These are phyloP conservation scores for Wickerhamomyces sydowiorum DNA, from an alignment of 805 yeast species.

Conservation along the genomic window DNA sequence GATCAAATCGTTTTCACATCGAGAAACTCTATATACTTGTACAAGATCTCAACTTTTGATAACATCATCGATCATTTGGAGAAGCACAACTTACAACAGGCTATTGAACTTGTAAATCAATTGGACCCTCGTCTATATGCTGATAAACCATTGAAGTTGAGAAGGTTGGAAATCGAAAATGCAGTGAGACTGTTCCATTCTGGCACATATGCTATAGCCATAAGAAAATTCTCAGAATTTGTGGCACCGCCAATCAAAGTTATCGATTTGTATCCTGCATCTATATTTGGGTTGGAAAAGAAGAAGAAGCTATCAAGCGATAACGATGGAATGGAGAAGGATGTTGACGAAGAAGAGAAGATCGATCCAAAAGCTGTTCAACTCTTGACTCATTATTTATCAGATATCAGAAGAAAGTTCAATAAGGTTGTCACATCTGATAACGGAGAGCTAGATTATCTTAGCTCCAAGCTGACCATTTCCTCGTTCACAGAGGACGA, in stretches of 20 bases:
- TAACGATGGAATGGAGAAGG: neutral
- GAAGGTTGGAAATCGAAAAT: slow-evolving; percentile 37
- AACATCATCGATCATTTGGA: neutral
- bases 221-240: slow-evolving; percentile 41
- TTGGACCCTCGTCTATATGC: slow-evolving; percentile 22
- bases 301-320: slow-evolving; percentile 12
- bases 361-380: slow-evolving; percentile 16
- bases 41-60: neutral
- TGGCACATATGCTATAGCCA: slow-evolving; percentile 29
- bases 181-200: slow-evolving; percentile 29
- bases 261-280: slow-evolving; percentile 38
- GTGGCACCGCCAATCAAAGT: slow-evolving; percentile 57
- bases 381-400: slow-evolving; percentile 34
- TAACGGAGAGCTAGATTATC: slow-evolving; percentile 6
- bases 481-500: slow-evolving; percentile 9
- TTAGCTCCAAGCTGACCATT: slow-evolving; percentile 16
- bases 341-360: slow-evolving; percentile 3
- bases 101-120: slow-evolving; percentile 35
- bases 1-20: neutral
- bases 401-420: slow-evolving; percentile 44
- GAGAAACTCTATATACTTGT: neutral
- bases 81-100: neutral
- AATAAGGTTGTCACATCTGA: slow-evolving; percentile 21
- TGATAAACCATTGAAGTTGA: slow-evolving; percentile 28
- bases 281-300: slow-evolving; percentile 20